Base-by-base conservation (phyloP, 805 yeast genomes). In the Wickerhamomyces strasburgensis region DNA sequence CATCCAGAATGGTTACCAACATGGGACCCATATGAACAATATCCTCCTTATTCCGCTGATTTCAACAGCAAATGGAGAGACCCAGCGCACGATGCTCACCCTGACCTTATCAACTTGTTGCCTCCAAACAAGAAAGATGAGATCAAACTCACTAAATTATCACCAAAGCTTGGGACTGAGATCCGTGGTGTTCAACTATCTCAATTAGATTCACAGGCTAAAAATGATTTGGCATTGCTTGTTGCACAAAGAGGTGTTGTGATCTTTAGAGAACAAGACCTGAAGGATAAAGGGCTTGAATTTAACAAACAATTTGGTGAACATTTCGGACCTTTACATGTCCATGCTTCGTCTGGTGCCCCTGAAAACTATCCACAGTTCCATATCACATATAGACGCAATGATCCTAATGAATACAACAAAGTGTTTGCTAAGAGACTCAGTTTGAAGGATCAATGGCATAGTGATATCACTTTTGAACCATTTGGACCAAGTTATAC, bases 271-370 rank as follows among this genome's bases (percentile, higher is more conserved):
- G 70, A 75, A 42, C 86, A 80, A 58, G 86, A 83, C 56, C 70
- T 83, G 44, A 73, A 75, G 32, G 64, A 69, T 11, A 59, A 70
- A 39, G 75, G 80, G 5, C 73, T 77, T 4, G 64, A 61, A 19
- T 70, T 67, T 46, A 57, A 61, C 33, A 62, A 57, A 28, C 65
- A 80, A 27, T 78, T 67, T 60, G 85, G 83, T 33, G 61, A 59
- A 31, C 73, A 81, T 54, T 83, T 77, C 54, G 89, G 90, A 24
- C 78, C 78, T 25, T 67, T 77, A 42, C 88, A 83, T 57, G 69
- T 80, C 42, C 89, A 83, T 54, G 85, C 86, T 32, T 78, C 84
- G 10, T 75, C 84, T 9, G 87, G 88, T 16, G 78, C 84, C 13
- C 87, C 84, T 21, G 64, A 61, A 44, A 67, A 64, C 7, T 63